Evolutionary conservation across 2,329 filamentous ascomycete genomes (phyloP).

Genomic region (Fusarium agapanthi): DNA sequence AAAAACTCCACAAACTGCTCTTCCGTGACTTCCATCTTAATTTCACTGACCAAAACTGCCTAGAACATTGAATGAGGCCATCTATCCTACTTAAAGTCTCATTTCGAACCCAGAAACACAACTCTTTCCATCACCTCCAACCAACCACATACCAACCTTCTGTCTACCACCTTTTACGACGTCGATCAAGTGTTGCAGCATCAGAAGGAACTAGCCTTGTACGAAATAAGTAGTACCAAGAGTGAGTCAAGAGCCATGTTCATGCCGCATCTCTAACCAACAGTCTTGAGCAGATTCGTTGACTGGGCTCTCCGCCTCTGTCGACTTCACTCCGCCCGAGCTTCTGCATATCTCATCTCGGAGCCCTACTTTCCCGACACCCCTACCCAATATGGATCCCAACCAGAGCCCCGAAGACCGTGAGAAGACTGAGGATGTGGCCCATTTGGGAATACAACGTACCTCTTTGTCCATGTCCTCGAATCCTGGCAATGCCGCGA

Average conservation of each 20-base stretch:
- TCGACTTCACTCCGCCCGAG: background rate
- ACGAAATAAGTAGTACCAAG: rapidly evolving
- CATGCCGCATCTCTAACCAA: rapidly evolving
- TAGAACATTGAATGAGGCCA: background rate
- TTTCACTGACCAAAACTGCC: background rate
- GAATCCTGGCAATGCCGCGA: background rate
- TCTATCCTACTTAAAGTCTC: background rate
- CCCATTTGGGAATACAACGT: background rate
- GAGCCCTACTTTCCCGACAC: too few species aligned
- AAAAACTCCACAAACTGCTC: background rate
- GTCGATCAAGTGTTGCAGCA: background rate
- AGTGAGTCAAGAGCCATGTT: background rate
- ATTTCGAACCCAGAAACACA: background rate
- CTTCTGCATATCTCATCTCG: too few species aligned
- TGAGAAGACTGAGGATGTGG: background rate
- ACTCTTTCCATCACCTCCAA: background rate
- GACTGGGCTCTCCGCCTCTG: background rate
- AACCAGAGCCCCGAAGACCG: background rate
- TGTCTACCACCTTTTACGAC: background rate
- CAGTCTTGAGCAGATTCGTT: background rate
- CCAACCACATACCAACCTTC: background rate
- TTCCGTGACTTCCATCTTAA: background rate
- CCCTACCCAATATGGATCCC: background rate
- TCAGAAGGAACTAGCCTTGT: rapidly evolving
- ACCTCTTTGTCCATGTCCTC: background rate